phyloP scores from a whole-genome alignment of 768 basidiomycete species.

The Rhizopogon vinicolor region DNA sequence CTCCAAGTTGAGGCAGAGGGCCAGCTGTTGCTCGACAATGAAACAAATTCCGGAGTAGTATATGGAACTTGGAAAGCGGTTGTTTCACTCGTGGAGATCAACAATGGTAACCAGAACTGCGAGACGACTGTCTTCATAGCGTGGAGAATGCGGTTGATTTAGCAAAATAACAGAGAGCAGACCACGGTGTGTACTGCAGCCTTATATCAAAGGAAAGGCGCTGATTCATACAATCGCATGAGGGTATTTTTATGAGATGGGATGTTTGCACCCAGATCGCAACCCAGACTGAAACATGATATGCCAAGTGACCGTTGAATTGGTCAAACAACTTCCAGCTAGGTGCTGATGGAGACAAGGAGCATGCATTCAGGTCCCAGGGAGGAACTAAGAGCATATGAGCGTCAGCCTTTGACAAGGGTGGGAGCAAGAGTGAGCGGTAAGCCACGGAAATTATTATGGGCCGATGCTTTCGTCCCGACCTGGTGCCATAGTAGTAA shows the following conservation, averaged over 20 bases:
- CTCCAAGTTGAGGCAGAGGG: conserved; percentile 7
- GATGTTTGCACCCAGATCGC: not conserved
- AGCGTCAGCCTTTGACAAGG: not conserved
- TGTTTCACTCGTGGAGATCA: not conserved
- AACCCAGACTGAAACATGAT: not conserved
- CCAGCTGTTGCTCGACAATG: conserved; percentile 5
- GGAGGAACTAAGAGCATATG: not conserved
- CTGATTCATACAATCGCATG: not conserved
- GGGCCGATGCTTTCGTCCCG: not conserved
- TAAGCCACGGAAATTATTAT: not conserved
- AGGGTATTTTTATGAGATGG: not conserved
- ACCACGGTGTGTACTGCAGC: not conserved
- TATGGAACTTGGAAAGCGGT: not conserved
- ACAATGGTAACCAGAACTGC: not conserved
- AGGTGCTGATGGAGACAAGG: not conserved
- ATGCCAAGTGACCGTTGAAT: not conserved
- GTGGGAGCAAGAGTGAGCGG: not conserved
- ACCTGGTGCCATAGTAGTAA: not conserved
- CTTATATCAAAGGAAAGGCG: not conserved
- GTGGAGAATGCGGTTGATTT: not conserved
- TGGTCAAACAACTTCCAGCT: not conserved
- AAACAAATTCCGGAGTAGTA: not conserved
- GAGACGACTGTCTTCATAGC: not conserved
- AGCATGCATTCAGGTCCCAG: not conserved
- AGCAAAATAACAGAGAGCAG: not conserved